Evolutionary conservation across 768 basidiomycete genomes (phyloP).

Genomic region (Zangia roseola): DNA sequence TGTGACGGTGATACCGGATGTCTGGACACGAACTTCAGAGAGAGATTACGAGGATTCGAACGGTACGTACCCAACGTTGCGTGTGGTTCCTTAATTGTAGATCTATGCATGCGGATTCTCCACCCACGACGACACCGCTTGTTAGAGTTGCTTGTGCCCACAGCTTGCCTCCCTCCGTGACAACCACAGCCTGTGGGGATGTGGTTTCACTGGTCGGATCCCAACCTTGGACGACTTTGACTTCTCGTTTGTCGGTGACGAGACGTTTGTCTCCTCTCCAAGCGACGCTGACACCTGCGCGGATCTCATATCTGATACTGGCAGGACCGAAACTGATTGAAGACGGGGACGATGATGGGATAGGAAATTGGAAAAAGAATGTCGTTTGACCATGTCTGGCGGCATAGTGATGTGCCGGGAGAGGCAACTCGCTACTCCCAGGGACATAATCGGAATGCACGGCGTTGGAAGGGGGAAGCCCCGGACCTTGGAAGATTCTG

Average conservation of each 20-base stretch:
- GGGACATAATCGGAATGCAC: slow-evolving; percentile 57
- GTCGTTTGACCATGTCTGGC: slow-evolving; percentile 76
- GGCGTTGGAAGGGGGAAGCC: slow-evolving; percentile 81
- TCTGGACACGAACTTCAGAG: slow-evolving; percentile 42
- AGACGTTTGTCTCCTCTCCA: slow-evolving; percentile 76
- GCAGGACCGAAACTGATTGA: slow-evolving; percentile 73
- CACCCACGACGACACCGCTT: slow-evolving; percentile 62
- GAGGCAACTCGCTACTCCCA: slow-evolving; percentile 51
- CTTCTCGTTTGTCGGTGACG: slow-evolving; percentile 58
- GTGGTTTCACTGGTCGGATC: slow-evolving; percentile 37
- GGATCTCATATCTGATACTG: slow-evolving; percentile 67
- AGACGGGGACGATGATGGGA: slow-evolving; percentile 66
- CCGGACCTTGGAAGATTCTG: slow-evolving; percentile 77
- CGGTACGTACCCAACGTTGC: slow-evolving; percentile 60
- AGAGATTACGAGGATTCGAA: background rate
- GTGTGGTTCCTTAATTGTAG: slow-evolving; percentile 83
- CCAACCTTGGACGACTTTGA: slow-evolving; percentile 63
- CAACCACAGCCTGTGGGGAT: slow-evolving; percentile 54
- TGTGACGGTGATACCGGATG: slow-evolving; percentile 60
- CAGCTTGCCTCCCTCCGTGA: slow-evolving; percentile 78
- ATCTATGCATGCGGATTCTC: slow-evolving; percentile 69
- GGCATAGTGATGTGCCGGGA: slow-evolving; percentile 66
- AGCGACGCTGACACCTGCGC: slow-evolving; percentile 66
- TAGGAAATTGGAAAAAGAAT: slow-evolving; percentile 76
- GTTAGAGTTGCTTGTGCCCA: slow-evolving; percentile 71